Base-by-base conservation (phyloP, 139 green algal species). In the Helicosporidium sp. region DNA sequence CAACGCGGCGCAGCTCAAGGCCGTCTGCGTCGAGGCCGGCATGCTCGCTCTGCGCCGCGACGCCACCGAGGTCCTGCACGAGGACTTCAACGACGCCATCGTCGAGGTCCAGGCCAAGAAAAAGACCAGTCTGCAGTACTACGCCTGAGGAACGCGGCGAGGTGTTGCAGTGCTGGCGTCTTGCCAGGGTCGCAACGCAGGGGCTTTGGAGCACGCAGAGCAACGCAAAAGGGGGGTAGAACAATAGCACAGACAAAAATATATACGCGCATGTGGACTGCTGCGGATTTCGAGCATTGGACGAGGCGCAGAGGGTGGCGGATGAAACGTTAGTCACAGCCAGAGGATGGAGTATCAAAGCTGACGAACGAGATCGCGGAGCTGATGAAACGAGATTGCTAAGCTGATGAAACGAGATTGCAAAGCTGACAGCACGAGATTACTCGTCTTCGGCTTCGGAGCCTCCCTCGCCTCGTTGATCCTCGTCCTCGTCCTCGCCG, bases 31-130 rank as follows among this genome's bases (percentile, higher is more conserved):
- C 23, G 90, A 99, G 73, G 90, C 90, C 16, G 90, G 90, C 45
- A 99, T 99, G 89, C 72, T 99, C 33, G 89, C 90, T 22, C 69
- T 99, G 51, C 57, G 90, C 31, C 62, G 89, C 28, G 90, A 97
- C 55, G 89, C 69, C 8, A 85, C 75, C 10, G 75, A 87, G 59
- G 78, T 99, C 7, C 84, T 68, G 20, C 90, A 99, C 56, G 89
- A 99, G 62, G 90, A 99, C 62, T 99, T 99, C 55, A 84, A 91
- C 55, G 90, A 99, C 60, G 90, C 86, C 49, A 95, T 99, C 54
- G 78, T 86, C 17, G 66, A 79, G 53, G 90, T 97, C 43, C 85
- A 95, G 55, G 87, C 89, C 20, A 98, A 98, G 80, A 98, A 98
- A 71, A 98, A 98, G 77, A 71, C 82, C 33, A 93, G 73, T 35